Evolutionary conservation across 495 filamentous ascomycete genomes (phyloP).

Genomic region (Lophiostoma macrostomum): DNA sequence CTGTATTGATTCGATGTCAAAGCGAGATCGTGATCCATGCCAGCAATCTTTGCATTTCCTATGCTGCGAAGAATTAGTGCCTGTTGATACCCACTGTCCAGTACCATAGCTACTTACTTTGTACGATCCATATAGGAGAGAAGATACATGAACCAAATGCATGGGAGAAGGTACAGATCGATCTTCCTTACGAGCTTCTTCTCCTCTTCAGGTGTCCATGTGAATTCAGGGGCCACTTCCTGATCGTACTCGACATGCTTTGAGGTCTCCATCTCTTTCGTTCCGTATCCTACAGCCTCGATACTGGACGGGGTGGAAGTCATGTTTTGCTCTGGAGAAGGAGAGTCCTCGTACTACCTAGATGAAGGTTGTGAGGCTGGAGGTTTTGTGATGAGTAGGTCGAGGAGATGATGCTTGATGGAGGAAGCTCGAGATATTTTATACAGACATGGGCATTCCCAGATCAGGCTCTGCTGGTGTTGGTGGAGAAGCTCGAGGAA

Average conservation of each 20-base stretch:
- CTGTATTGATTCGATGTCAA: conserved; percentile 72
- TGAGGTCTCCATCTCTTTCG: conserved; percentile 8
- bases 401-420: not conserved
- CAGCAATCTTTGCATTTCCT: conserved; percentile 82
- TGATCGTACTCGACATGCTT: not conserved
- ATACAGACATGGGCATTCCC: conserved; percentile 1
- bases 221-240: not conserved
- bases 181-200: conserved; percentile 61
- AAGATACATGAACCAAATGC: conserved; percentile 79
- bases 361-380: not conserved
- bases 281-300: conserved; percentile 2
- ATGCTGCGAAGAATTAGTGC: too few species aligned
- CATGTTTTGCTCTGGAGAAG: too few species aligned
- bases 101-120: conserved; percentile 10
- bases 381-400: not conserved
- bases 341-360: too few species aligned
- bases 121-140: conserved; percentile 76
- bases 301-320: too few species aligned
- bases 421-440: not conserved
- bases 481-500: not conserved
- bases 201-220: conserved; percentile 27
- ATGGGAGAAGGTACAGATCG: conserved; percentile 68
- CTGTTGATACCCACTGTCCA: too few species aligned
- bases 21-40: conserved; percentile 58
- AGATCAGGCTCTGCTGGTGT: not conserved